phyloP scores from a whole-genome alignment of 306 rosid genomes.

The Fragaria iinumae region DNA sequence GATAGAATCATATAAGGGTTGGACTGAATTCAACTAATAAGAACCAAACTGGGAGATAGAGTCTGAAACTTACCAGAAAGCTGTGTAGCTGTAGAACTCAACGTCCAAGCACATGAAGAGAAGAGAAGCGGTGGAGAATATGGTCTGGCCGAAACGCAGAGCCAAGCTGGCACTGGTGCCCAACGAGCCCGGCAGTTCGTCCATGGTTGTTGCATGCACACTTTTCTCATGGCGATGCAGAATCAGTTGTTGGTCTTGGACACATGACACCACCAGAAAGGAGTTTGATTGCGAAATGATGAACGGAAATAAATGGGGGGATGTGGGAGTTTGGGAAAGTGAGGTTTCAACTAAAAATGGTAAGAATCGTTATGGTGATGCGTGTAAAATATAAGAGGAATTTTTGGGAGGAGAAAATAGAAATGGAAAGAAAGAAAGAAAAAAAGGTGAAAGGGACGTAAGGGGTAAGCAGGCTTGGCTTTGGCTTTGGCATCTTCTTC shows the following conservation, averaged over 20 bases:
- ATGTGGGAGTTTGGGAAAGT: background rate
- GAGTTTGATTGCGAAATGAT: background rate
- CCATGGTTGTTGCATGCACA: constrained; percentile 48
- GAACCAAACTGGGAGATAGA: background rate
- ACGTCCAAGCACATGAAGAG: constrained; percentile 77
- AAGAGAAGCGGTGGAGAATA: constrained; percentile 83
- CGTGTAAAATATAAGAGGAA: constrained; percentile 3
- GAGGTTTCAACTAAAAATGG: constrained; percentile 12
- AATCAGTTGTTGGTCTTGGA: constrained; percentile 19
- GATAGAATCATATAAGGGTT: constrained; percentile 13
- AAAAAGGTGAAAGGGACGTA: constrained; percentile 19
- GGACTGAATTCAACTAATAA: constrained; percentile 1
- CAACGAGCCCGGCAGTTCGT: constrained; percentile 82
- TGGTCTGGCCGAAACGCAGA: constrained; percentile 84
- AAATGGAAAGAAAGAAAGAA: background rate
- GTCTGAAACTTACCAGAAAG: constrained; percentile 64
- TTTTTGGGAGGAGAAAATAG: background rate
- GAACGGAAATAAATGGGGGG: background rate
- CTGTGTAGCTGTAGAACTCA: constrained; percentile 72
- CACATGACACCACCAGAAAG: constrained; percentile 15
- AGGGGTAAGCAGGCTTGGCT: constrained; percentile 28
- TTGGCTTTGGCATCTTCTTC: constrained; percentile 24
- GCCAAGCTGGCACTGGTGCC: constrained; percentile 95
- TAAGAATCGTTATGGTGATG: background rate
- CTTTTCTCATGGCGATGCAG: constrained; percentile 23